A percentile compares a stretch with the other conserved stretches of the same genome.
phyloP scores from a whole-genome alignment of 2,329 filamentous ascomycete species.

The Ceratocystiopsis minuta region DNA sequence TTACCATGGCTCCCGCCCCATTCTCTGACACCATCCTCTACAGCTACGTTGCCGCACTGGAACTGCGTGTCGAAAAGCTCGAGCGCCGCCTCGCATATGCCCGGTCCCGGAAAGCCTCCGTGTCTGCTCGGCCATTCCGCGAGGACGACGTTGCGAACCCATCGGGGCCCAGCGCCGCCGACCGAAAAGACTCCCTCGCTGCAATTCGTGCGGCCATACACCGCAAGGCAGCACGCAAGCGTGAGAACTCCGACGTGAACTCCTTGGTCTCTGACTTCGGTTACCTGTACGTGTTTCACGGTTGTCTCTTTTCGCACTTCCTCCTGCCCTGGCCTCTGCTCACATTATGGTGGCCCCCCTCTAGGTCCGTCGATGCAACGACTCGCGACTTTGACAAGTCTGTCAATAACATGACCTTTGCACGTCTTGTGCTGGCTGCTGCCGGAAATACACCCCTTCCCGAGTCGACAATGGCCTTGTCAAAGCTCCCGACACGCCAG shows the following conservation, averaged over 20 bases:
- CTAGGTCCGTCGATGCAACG: slow-evolving; percentile 88
- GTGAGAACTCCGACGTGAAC: slow-evolving; percentile 76
- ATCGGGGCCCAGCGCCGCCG: slow-evolving; percentile 14
- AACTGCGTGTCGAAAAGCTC: slow-evolving; percentile 74
- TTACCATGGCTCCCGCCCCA: too few species aligned
- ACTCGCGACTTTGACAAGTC: slow-evolving; percentile 86
- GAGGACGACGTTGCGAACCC: slow-evolving; percentile 30
- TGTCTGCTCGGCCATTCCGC: slow-evolving; percentile 31
- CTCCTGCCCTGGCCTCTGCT: not conserved
- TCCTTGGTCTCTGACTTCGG: slow-evolving; percentile 88
- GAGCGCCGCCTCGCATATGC: slow-evolving; percentile 60
- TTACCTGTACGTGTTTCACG: slow-evolving; percentile 44
- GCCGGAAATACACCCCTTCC: slow-evolving; percentile 57
- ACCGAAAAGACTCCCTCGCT: slow-evolving; percentile 46
- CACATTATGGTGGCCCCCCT: not conserved
- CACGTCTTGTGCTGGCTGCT: slow-evolving; percentile 70
- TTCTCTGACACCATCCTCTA: slow-evolving; percentile 7
- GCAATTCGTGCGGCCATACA: slow-evolving; percentile 44
- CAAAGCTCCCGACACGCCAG: slow-evolving; percentile 50
- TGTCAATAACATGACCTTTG: slow-evolving; percentile 79
- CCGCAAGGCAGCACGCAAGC: slow-evolving; percentile 42
- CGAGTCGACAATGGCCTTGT: slow-evolving; percentile 31
- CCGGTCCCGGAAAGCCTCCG: slow-evolving; percentile 50
- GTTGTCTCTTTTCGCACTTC: too few species aligned
- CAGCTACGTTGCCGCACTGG: slow-evolving; percentile 86